These are phyloP conservation scores for Phytophthora constricta DNA, from an alignment of 352 stramenopile genomes.

Conservation along the genomic window DNA sequence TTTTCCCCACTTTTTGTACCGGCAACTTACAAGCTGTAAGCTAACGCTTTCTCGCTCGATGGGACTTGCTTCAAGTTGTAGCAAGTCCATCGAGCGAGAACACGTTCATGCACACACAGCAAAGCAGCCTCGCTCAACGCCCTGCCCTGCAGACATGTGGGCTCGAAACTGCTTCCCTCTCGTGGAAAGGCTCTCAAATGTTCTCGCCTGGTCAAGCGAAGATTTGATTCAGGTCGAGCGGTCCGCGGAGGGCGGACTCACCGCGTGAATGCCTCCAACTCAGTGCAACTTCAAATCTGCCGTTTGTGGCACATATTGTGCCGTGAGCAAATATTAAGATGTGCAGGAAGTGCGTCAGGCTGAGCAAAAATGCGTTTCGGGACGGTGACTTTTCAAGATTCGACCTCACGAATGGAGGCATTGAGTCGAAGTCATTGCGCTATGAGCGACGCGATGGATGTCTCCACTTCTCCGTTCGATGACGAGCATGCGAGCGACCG, in stretches of 20 bases:
- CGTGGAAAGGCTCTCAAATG: not conserved
- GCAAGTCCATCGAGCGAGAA: too few species aligned
- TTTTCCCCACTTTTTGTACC: too few species aligned
- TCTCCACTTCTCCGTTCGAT: not conserved
- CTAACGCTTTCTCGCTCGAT: too few species aligned
- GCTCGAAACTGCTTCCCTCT: conserved; percentile 1
- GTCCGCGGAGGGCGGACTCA: not conserved
- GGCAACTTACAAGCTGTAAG: too few species aligned
- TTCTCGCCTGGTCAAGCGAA: not conserved
- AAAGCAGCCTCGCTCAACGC: not conserved
- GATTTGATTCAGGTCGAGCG: not conserved
- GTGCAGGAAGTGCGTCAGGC: not conserved
- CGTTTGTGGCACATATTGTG: not conserved
- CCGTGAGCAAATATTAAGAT: not conserved
- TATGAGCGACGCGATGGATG: conserved; percentile 1
- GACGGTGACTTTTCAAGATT: conserved; percentile 18
- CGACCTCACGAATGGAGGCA: not conserved
- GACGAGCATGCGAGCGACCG: not conserved
- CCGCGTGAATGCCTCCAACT: not conserved
- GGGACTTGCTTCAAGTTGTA: too few species aligned
- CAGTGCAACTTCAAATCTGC: conserved; percentile 3
- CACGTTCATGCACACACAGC: not conserved
- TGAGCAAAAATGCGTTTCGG: not conserved
- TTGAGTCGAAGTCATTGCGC: not conserved
- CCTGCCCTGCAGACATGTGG: not conserved